phyloP scores from a whole-genome alignment of 2,329 filamentous ascomycete species.

The Aureobasidium sp. region DNA sequence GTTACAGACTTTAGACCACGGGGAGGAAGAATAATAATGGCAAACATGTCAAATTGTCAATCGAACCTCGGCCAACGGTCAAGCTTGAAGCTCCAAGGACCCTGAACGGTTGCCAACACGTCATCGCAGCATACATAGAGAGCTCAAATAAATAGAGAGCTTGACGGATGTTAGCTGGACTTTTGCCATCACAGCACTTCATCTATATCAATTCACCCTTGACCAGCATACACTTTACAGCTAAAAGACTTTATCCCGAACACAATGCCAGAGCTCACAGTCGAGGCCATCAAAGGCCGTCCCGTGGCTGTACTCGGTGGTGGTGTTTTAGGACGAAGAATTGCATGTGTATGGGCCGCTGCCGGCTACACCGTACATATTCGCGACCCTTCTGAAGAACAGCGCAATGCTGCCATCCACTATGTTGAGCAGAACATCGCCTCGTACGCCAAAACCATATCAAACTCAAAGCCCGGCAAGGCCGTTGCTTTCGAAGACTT shows the following conservation, averaged over 20 bases:
- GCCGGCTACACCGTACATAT: conserved; percentile 37
- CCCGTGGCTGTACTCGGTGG: conserved; percentile 33
- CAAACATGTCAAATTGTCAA: background rate
- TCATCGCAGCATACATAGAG: background rate
- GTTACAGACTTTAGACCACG: no score
- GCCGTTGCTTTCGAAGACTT: conserved; percentile 30
- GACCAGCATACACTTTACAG: background rate
- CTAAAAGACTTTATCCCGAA: background rate
- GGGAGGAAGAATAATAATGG: no score
- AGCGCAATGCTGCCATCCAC: conserved; percentile 29
- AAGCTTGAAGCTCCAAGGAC: background rate
- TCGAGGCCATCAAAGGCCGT: conserved; percentile 16
- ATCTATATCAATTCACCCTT: background rate
- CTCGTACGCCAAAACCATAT: conserved; percentile 10
- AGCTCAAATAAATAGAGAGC: background rate
- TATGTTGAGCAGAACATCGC: conserved; percentile 32
- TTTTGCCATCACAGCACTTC: background rate
- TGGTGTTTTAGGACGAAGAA: conserved; percentile 37
- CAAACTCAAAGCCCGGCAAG: conserved; percentile 18
- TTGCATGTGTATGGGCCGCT: conserved; percentile 30
- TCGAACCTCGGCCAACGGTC: background rate
- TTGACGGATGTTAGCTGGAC: background rate
- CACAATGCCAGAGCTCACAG: background rate
- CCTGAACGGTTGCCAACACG: background rate
- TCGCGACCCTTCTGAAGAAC: conserved; percentile 32